phyloP scores from a whole-genome alignment of 805 yeast genomes.

The Yamadazyma philogaea region DNA sequence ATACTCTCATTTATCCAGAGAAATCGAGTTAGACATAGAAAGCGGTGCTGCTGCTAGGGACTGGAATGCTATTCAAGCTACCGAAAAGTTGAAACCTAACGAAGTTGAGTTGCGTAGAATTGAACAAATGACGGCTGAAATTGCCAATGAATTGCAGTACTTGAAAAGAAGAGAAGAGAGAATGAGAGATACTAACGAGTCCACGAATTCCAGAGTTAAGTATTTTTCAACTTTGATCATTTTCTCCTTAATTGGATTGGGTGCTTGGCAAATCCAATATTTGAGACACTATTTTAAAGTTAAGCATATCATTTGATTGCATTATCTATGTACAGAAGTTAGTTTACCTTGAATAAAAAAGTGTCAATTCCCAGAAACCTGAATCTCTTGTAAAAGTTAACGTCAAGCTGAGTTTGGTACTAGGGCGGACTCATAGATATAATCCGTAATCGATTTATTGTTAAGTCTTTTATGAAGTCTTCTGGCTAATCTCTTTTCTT shows the following conservation, averaged over 20 bases:
- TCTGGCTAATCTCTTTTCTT: background rate
- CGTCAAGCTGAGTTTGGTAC: no score
- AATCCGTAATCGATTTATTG: background rate
- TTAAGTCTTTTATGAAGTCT: background rate
- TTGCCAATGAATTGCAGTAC: constrained; percentile 75
- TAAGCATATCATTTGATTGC: constrained; percentile 64
- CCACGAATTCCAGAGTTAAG: constrained; percentile 90
- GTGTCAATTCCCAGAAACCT: background rate
- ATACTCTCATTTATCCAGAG: constrained; percentile 52
- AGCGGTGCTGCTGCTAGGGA: constrained; percentile 97
- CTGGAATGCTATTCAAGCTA: constrained; percentile 92
- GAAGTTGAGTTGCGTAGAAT: constrained; percentile 87
- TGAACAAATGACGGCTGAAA: constrained; percentile 82
- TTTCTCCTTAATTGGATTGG: constrained; percentile 68
- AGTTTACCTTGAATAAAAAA: background rate
- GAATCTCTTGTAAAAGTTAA: no score
- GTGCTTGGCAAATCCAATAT: constrained; percentile 90
- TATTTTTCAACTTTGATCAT: constrained; percentile 75
- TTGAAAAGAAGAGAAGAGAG: constrained; percentile 85
- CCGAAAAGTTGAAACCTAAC: constrained; percentile 88
- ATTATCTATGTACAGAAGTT: background rate
- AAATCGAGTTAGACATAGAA: constrained; percentile 86
- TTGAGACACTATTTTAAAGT: constrained; percentile 89
- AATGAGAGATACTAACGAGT: constrained; percentile 94
- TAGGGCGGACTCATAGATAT: background rate